Conservation (phyloP, 1,284 basidiomycete species). For the Fereydounia khargensis region DNA sequence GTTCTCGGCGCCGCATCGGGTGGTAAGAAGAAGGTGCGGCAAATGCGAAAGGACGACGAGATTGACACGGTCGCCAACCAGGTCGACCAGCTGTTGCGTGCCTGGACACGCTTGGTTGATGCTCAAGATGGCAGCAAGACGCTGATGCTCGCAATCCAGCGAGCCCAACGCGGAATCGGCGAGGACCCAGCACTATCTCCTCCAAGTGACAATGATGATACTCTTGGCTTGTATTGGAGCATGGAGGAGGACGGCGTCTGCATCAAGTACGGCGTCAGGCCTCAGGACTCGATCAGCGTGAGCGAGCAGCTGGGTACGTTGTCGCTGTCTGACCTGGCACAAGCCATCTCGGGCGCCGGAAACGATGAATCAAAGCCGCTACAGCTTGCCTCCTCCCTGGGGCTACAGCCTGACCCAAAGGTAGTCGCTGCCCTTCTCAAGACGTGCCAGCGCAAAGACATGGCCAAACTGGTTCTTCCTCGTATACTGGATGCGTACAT, state of each 20-base stretch:
- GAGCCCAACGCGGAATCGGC: conserved; percentile 21
- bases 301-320: neutral
- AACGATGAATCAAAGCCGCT: conserved; percentile 13
- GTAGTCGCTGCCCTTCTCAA: conserved; percentile 27
- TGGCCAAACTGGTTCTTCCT: conserved; percentile 23
- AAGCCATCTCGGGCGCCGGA: neutral
- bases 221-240: conserved; percentile 22
- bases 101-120: conserved; percentile 38
- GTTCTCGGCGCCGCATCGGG: neutral
- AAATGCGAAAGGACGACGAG: conserved; percentile 6
- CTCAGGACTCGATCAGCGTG: neutral
- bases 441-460: conserved; percentile 15
- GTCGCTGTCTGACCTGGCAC: neutral
- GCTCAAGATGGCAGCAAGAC: conserved; percentile 9
- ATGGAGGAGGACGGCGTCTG: conserved; percentile 11
- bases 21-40: conserved; percentile 18
- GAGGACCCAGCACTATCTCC: neutral
- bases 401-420: conserved; percentile 27
- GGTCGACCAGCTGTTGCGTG: conserved; percentile 29
- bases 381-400: conserved; percentile 23
- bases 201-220: neutral
- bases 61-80: conserved; percentile 14
- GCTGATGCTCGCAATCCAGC: conserved; percentile 8
- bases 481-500: conserved; percentile 33
- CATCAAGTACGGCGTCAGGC: conserved; percentile 11